These are phyloP conservation scores for Trichoderma atrobrunneum DNA, from an alignment of 2,329 filamentous ascomycete genomes.

Conservation along the genomic window DNA sequence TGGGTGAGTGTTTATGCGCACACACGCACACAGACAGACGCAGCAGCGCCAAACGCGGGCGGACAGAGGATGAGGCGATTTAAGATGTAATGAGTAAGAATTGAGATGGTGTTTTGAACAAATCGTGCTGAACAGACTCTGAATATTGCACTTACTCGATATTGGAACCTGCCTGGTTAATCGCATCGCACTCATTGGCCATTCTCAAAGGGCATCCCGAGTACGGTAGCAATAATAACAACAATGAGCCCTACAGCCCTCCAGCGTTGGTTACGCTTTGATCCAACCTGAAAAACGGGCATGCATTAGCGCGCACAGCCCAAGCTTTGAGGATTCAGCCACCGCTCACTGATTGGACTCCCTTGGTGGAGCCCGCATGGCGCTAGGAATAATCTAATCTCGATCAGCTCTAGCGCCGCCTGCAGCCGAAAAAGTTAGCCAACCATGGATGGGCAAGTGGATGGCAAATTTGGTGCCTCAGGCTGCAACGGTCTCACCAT, in stretches of 20 bases:
- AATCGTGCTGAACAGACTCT: not conserved
- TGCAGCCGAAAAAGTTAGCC: not conserved
- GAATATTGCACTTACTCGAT: not conserved
- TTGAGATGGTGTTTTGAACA: not conserved
- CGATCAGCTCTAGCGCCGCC: not conserved
- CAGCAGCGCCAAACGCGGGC: not conserved
- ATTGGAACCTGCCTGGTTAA: not conserved
- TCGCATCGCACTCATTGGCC: not conserved
- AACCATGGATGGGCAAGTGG: not conserved
- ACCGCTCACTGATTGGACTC: not conserved
- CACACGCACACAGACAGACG: not conserved
- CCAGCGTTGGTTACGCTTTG: too few relatives aligned
- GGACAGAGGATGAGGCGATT: not conserved
- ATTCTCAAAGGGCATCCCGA: not conserved
- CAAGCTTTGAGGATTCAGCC: conserved; percentile 13
- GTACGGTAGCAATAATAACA: not conserved
- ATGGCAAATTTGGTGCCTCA: not conserved
- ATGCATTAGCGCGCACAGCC: conserved; percentile 2
- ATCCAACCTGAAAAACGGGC: not conserved
- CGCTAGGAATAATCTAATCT: not conserved
- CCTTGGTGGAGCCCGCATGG: not conserved
- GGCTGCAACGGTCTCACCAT: conserved; percentile 1
- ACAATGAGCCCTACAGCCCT: not conserved
- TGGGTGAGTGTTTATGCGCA: not conserved
- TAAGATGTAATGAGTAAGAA: not conserved